phyloP scores from a whole-genome alignment of 768 basidiomycete genomes.

The Mycena rosella region DNA sequence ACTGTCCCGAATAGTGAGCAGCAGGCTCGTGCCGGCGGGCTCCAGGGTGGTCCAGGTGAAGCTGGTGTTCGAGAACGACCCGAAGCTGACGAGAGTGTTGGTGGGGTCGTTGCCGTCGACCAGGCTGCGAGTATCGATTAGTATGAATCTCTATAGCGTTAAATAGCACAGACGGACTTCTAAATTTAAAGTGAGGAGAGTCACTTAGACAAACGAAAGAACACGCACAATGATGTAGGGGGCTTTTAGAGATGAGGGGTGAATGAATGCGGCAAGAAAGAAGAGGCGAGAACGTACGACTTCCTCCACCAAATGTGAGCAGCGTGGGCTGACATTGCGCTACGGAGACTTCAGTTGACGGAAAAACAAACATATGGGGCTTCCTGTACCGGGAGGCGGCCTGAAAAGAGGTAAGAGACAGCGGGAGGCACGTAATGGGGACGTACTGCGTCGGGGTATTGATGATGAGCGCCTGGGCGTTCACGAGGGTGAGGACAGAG shows the following conservation, averaged over 20 bases:
- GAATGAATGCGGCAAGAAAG: neutral
- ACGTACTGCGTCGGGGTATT: constrained; percentile 31
- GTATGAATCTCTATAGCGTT: neutral
- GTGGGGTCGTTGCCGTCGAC: constrained; percentile 9
- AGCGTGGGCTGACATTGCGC: constrained; percentile 24
- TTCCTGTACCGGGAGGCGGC: constrained; percentile 23
- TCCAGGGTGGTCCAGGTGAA: constrained; percentile 16
- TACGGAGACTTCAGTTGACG: neutral
- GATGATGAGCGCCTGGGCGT: constrained; percentile 27
- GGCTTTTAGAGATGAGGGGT: neutral
- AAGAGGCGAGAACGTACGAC: constrained; percentile 13
- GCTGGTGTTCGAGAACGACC: constrained; percentile 18
- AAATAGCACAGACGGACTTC: constrained; percentile 14
- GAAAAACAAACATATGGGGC: constrained; percentile 6
- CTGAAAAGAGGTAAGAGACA: constrained; percentile 20
- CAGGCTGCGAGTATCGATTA: constrained; percentile 1
- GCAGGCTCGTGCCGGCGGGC: constrained; percentile 5
- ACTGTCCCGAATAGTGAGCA: constrained; percentile 26
- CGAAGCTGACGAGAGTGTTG: constrained; percentile 4
- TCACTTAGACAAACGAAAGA: neutral
- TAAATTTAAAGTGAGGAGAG: neutral
- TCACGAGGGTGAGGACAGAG: constrained; percentile 17
- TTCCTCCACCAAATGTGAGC: constrained; percentile 27
- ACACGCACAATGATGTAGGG: constrained; percentile 30
- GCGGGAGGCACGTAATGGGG: constrained; percentile 9